Evolutionary conservation across 2,329 filamentous ascomycete genomes (phyloP).

Genomic region (Fusarium bactridioides): DNA sequence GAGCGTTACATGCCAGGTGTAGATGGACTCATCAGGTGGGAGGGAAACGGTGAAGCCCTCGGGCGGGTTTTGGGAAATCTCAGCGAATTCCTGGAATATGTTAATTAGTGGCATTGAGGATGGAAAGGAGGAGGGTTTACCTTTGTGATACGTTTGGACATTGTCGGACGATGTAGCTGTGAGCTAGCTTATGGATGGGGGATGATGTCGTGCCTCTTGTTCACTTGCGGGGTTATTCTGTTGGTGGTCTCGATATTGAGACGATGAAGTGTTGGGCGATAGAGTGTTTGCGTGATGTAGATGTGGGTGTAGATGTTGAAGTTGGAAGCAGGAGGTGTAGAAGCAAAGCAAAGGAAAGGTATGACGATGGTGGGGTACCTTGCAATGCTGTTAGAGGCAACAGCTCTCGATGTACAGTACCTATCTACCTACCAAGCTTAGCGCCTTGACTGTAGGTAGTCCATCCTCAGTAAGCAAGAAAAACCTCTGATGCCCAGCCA

Average conservation of each 20-base stretch:
- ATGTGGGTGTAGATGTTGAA: not conserved
- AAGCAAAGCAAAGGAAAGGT: constrained; percentile 11
- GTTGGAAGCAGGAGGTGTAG: constrained; percentile 9
- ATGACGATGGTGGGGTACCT: constrained; percentile 36
- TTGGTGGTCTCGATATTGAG: not conserved
- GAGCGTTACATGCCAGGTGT: constrained; percentile 61
- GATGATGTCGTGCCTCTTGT: not conserved
- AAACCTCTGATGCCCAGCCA: not conserved
- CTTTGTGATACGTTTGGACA: constrained; percentile 58
- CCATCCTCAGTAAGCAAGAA: not conserved
- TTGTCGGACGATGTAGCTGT: constrained; percentile 33
- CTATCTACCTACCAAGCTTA: not conserved
- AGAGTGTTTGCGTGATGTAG: not conserved
- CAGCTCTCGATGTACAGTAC: not conserved
- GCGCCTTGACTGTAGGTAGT: not conserved
- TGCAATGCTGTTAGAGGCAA: not conserved
- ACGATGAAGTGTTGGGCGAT: not conserved
- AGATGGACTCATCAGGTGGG: constrained; percentile 56
- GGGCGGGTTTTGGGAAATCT: constrained; percentile 58
- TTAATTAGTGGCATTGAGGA: not conserved
- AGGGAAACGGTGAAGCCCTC: constrained; percentile 57
- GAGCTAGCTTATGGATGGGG: not conserved
- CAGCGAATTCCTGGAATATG: constrained; percentile 58
- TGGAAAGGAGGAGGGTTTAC: constrained; percentile 34
- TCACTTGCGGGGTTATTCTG: not conserved